Base-by-base conservation (phyloP, 2,329 filamentous ascomycete genomes). In the Rosellinia necatrix region DNA sequence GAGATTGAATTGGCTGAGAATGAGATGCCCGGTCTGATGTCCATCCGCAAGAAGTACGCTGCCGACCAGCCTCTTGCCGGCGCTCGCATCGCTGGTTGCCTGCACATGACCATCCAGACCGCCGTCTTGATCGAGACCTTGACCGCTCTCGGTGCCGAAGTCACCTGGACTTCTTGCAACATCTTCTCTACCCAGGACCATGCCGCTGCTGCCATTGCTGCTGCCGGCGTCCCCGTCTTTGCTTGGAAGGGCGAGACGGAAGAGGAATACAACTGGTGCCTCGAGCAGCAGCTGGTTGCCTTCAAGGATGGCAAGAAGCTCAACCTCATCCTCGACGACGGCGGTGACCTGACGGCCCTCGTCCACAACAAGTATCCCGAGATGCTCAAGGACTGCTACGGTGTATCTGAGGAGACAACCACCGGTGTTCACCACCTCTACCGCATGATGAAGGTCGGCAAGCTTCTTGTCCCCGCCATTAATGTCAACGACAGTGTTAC, bases 71-170 rank as follows among this genome's bases (percentile, higher is more conserved):
- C 94, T 70, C 85, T 99, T 72, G 88, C 88, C 75, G 92, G 93
- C 76, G 91, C 92, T 76, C 89, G 93, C 72, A 97, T 99, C 77
- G 94, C 94, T 70, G 94, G 94, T 74, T 97, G 94, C 81, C 83
- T 97, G 76, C 92, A 97, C 88, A 97, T 96, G 93, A 97, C 94
- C 76, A 97, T 99, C 81, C 94, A 99, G 84, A 99, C 94, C 66
- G 94, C 94, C 70, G 94, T 99, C 74, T 88, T 99, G 72, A 99
- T 99, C 78, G 94, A 99, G 88, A 99, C 94, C 66, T 88, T 99
- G 74, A 90, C 84, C 72, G 82, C 88, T 68, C 91, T 99, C 71
- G 94, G 94, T 81, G 94, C 94, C 71, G 94, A 97, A 86, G 90
- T 97, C 71, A 99, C 94, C 75, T 97, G 94, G 94, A 90, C 93